Base-by-base conservation (phyloP, 2,329 filamentous ascomycete genomes). In the Sporothrix pseudoabietina region DNA sequence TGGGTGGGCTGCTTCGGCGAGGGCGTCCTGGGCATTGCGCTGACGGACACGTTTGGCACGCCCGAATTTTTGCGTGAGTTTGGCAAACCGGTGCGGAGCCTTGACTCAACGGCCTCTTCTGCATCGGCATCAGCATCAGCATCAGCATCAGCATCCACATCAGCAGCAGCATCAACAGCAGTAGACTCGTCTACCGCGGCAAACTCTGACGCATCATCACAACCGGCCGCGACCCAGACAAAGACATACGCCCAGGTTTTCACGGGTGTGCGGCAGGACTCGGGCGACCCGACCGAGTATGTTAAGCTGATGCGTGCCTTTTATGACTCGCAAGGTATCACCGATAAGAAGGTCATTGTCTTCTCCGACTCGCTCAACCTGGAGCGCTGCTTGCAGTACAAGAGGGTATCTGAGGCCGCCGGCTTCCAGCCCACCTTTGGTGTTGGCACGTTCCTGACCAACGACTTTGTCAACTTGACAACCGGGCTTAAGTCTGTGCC, bases 11-110 rank as follows among this genome's bases (percentile, higher is more conserved):
- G 93, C 75, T 99, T 98, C 80, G 96, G 96, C 4, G 90, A 92
- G 79, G 93, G 87, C 49, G 91, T 95, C 47, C 87, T 98, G 44
- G 90, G 91, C 6, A 94, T 99, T 77, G 94, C 96, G 1, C 85
- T 99, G 75, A 99, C 96, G 0, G 96, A 99, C 82, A 99, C 96
- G 0, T 98, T 98, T 78, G 96, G 96, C 65, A 99, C 96, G 0
- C 90, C 92, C 4, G 89, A 92, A 65, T 99, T 99, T 82, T 86
- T 99, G 69, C 89, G 90, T 75, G 91, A 93, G 0, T 99, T 99
- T 84, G 90, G 88, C 77, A 89, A 90, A 79, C 89, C 90, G 0
- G 80, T 89, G 77, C 79, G 82, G 76, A 77, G 85, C 59, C 78
- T 88, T 72, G 79, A 86, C 66, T 80, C 59, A 22, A 10, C 35